Evolutionary conservation across 768 basidiomycete species (phyloP).

Genomic region (Boletus rex-veris): DNA sequence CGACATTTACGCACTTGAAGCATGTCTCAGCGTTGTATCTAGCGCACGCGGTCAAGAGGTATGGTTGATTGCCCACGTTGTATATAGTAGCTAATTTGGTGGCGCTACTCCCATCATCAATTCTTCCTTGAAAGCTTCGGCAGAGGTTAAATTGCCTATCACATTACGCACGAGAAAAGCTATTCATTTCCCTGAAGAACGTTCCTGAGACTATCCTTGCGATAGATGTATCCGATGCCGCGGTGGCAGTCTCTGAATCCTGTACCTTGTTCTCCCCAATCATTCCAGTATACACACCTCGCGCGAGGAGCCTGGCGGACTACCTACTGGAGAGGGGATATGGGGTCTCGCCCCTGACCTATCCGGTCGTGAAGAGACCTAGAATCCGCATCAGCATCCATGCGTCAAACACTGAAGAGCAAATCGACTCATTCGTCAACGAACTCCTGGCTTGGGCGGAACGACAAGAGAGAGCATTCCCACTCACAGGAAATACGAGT

Average conservation of each 20-base stretch:
- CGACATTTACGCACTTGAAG: conserved; percentile 33
- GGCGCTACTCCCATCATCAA: neutral
- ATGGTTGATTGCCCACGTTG: neutral
- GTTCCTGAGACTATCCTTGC: conserved; percentile 8
- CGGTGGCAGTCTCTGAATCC: neutral
- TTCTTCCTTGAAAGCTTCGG: conserved; percentile 13
- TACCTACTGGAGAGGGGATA: conserved; percentile 17
- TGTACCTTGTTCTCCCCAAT: conserved; percentile 13
- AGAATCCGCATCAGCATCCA: conserved; percentile 18
- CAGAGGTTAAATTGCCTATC: conserved; percentile 3
- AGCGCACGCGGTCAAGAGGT: conserved; percentile 19
- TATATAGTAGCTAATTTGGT: neutral
- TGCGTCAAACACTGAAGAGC: conserved; percentile 15
- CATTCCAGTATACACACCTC: conserved; percentile 18
- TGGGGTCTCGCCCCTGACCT: conserved; percentile 6
- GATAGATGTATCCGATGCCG: neutral
- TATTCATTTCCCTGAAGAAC: conserved; percentile 1
- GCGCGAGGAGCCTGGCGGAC: conserved; percentile 7
- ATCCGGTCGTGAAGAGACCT: conserved; percentile 14
- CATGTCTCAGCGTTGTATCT: conserved; percentile 34
- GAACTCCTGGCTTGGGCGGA: conserved; percentile 11
- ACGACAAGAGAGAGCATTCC: neutral
- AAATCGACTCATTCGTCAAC: conserved; percentile 10
- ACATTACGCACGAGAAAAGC: conserved; percentile 12
- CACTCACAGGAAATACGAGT: neutral